Evolutionary conservation across 306 rosid genomes (phyloP), one percentile per base, ranked within the genome.

Genomic region (Canavalia ensiformis): DNA sequence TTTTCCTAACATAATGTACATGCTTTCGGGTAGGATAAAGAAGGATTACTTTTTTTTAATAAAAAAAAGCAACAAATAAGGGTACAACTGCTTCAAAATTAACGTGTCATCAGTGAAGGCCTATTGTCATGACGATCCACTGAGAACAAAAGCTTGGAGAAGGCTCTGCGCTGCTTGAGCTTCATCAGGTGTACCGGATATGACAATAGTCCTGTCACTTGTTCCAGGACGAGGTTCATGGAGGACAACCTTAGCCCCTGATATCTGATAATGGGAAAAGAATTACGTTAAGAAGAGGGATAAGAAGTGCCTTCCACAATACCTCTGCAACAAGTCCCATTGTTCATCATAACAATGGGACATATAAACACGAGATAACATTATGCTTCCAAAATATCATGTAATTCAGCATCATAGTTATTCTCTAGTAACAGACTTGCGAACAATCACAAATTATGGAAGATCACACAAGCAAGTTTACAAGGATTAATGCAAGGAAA

Each of bases 171-270:
- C 99, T 30, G 94, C 98, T 83, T 84, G 99, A 66, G 93, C 90
- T 90, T 95, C 96, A 8, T 95, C 99, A 0, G 98, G 99, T 58
- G 97, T 90, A 66, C 99, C 99, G 30, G 99, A 93, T 81, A 95
- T 88, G 74, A 93, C 85, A 73, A 95, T 74, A 57, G 84, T 88
- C 75, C 90, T 85, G 71, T 88, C 90, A 11, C 89, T 88, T 63
- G 88, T 78, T 72, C 89, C 90, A 13, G 92, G 87, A 58, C 57
- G 90, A 59, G 97, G 89, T 72, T 90, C 93, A 10, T 74, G 93
- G 73, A 95, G 87, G 0, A 56, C 81, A 58, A 95, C 99, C 82
- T 86, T 86, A 46, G 99, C 98, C 46, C 99, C 91, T 0, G 99
- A 95, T 69, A 95, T 93, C 99, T 95, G 90, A 83, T 70, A 57